A percentile compares a stretch with the other conserved stretches of the same genome.
These are phyloP conservation scores for Leishmania tropica DNA, from an alignment of 208 protist species.

Conservation along the genomic window DNA sequence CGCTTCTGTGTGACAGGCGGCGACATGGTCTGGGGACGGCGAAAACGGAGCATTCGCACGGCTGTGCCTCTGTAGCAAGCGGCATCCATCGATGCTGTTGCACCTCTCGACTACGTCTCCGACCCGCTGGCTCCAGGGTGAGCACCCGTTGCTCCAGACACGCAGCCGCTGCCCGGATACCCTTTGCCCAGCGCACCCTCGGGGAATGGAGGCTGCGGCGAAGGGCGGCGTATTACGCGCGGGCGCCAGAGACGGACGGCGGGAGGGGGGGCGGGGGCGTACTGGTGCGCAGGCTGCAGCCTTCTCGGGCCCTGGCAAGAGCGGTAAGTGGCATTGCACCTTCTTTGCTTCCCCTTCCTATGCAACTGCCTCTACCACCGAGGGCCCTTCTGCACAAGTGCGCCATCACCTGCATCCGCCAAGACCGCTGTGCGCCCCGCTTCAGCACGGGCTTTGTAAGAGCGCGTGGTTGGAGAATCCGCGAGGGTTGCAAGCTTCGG, in stretches of 20 bases:
- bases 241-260: too few species aligned
- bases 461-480: not conserved
- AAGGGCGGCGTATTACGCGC: too few species aligned
- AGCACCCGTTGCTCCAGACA: not conserved
- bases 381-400: not conserved
- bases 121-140: not conserved
- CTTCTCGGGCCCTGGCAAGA: not conserved
- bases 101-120: not conserved
- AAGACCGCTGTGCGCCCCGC: not conserved
- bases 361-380: not conserved
- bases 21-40: too few species aligned
- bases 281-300: not conserved
- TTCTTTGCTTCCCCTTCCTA: not conserved
- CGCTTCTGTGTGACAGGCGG: too few species aligned
- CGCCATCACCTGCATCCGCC: not conserved
- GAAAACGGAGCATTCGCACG: too few species aligned
- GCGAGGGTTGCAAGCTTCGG: not conserved
- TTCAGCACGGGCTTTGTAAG: not conserved
- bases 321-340: not conserved
- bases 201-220: not conserved
- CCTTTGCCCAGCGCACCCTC: not conserved
- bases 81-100: not conserved
- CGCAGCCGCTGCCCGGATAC: not conserved
- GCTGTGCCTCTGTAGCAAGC: too few species aligned
- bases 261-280: too few species aligned